Evolutionary conservation across 2,329 filamentous ascomycete genomes (phyloP).

Genomic region (Beauveria caledonica): DNA sequence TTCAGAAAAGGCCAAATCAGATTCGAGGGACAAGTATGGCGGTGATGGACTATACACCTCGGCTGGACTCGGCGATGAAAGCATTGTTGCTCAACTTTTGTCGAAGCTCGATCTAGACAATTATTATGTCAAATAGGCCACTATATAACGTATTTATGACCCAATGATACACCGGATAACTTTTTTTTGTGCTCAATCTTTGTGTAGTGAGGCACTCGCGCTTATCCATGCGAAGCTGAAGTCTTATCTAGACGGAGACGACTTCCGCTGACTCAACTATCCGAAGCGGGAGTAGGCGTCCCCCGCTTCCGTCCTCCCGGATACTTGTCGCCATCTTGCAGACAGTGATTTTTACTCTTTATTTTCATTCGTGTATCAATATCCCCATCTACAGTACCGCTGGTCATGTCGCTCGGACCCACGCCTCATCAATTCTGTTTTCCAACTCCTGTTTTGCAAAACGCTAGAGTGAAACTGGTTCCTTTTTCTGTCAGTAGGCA

Average conservation of each 20-base stretch:
- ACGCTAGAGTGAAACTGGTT: background rate
- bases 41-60: constrained; percentile 18
- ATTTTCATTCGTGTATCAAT: background rate
- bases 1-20: constrained; percentile 50
- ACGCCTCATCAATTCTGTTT: background rate
- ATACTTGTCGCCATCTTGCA: background rate
- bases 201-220: background rate
- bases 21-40: constrained; percentile 22
- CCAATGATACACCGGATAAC: background rate
- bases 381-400: background rate
- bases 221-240: background rate
- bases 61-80: constrained; percentile 37
- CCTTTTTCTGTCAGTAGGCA: background rate
- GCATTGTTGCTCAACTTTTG: constrained; percentile 60
- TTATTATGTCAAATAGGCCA: constrained; percentile 44
- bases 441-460: background rate
- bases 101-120: constrained; percentile 62
- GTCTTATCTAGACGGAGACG: background rate
- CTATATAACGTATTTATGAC: background rate
- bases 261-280: background rate
- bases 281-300: background rate
- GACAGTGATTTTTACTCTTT: background rate
- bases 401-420: background rate
- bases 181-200: background rate
- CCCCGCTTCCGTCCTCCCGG: background rate